Base-by-base conservation (phyloP, 768 basidiomycete species). In the Lanmaoa pseudosensibilis region DNA sequence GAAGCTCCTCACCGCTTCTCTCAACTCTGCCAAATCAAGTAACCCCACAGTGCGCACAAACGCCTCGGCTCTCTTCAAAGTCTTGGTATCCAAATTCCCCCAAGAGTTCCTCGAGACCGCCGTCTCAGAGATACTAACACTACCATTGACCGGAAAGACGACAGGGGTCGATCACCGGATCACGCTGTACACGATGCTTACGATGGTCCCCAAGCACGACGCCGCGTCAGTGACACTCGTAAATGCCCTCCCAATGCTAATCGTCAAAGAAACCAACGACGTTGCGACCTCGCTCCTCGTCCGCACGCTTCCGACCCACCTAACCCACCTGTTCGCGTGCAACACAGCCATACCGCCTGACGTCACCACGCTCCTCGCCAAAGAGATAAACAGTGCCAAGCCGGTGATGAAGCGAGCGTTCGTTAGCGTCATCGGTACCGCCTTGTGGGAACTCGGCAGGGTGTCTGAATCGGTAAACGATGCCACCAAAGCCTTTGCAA, bases 61-160 rank as follows among this genome's bases (percentile, higher is more conserved):
- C 54, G 80, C 91, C 0, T 69, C 82, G 19, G 66, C 71, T 0
- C 74, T 94, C 32, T 88, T 92, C 79, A 78, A 77, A 58, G 57
- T 68, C 53, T 62, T 88, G 40, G 60, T 73, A 10, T 60, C 67
- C 15, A 69, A 73, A 30, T 64, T 70, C 4, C 65, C 74, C 9
- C 59, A 76, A 13, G 73, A 75, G 5, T 75, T 80, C 23, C 63
- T 77, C 11, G 74, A 77, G 7, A 58, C 76, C 1, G 79, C 84
- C 12, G 79, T 86, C 2, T 76, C 76, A 10, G 92, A 96, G 59
- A 70, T 94, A 5, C 74, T 94, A 11, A 74, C 76, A n/a, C 78
- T 93, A 0, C 90, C 93, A 2, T 86, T 88, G 63, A 71, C 86
- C 0, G 90, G 92, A 21, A 99, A 97, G 77, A 91, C 94, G 0